Evolutionary conservation across 169 alveolate genomes (phyloP), one percentile per base, ranked within the genome.

Genomic region (Plasmodium inui): DNA sequence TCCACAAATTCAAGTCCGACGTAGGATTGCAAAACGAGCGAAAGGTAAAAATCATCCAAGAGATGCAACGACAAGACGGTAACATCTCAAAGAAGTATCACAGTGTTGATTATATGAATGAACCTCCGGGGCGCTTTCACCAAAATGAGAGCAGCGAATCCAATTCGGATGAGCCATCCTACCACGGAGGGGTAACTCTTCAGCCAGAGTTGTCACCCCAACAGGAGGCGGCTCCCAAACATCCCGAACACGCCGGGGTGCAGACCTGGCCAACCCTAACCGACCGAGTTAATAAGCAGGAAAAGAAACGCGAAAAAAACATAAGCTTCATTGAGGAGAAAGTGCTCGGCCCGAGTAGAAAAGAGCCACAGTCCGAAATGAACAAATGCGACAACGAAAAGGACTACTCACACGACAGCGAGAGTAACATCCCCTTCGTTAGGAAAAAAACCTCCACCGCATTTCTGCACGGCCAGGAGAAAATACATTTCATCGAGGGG

Each of bases 101-200:
- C 39, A 83, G 92, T 70, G 81, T 70, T 39, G 83, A 83, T 83
- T 83, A 83, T 83, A 61, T 32, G 39, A 71, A 70, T 10, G 46
- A 44, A 8, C n/a, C 17, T 46, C n/a, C n/a, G 41, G 74, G 73
- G 12, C 3, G 12, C 12, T 22, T 83, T n/a, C 46, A 83, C 73
- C 41, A 83, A 70, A 83, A 53, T 32, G 74, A 19, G 74, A 8
- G 74, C 7, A 61, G 74, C 17, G 32, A 22, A 26, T 61, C 74
- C 34, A 61, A 61, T 19, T 22, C 28, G 32, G 32, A 8, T 1
- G 74, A 61, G 4, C 14, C 32, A 19, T 6, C 14, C 10, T 0
- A n/a, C 10, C 74, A n/a, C 3, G 32, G 34, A 22, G 74, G 14
- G 14, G 32, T 7, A 2, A 0, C 57, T 46, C 2, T 5, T n/a